Percentiles rank a stretch among this genome's conserved stretches.
Evolutionary conservation across 345 rosid species (phyloP).

Genomic region (Streptanthus diversifolius): DNA sequence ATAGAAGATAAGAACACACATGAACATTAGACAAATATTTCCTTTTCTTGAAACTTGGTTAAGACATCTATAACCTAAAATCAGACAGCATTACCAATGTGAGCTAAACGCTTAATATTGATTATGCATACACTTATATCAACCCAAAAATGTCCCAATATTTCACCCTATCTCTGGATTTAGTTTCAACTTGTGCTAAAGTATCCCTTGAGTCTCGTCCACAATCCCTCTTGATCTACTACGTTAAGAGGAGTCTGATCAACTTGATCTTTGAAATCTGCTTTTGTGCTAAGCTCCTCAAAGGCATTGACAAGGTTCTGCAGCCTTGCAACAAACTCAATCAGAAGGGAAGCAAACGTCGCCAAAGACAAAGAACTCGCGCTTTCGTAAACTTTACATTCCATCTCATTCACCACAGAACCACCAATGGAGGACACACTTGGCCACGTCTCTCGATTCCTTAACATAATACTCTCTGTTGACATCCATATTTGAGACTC

Average conservation of each 20-base stretch:
- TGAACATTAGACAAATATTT: neutral
- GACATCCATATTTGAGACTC: slow-evolving; percentile 33
- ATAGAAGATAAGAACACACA: neutral
- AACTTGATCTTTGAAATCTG: slow-evolving; percentile 47
- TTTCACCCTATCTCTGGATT: neutral
- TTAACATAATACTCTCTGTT: slow-evolving; percentile 31
- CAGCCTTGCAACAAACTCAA: slow-evolving; percentile 87
- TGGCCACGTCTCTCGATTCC: slow-evolving; percentile 53
- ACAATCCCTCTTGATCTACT: slow-evolving; percentile 30
- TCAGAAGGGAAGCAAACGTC: slow-evolving; percentile 69
- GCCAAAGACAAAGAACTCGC: slow-evolving; percentile 78
- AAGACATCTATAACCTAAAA: neutral
- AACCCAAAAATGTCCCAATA: neutral
- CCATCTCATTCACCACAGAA: slow-evolving; percentile 29
- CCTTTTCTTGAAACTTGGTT: neutral
- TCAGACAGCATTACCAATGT: neutral
- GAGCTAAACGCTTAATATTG: neutral
- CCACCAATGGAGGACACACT: slow-evolving; percentile 43
- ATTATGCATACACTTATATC: neutral
- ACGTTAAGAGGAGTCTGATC: slow-evolving; percentile 19
- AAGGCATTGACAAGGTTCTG: slow-evolving; percentile 62
- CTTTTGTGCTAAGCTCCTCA: slow-evolving; percentile 63
- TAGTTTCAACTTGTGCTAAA: neutral
- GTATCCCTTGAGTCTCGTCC: slow-evolving; percentile 37
- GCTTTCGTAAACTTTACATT: slow-evolving; percentile 65